Base-by-base conservation (phyloP, 2,329 filamentous ascomycete species). In the Alternaria ventricosa region DNA sequence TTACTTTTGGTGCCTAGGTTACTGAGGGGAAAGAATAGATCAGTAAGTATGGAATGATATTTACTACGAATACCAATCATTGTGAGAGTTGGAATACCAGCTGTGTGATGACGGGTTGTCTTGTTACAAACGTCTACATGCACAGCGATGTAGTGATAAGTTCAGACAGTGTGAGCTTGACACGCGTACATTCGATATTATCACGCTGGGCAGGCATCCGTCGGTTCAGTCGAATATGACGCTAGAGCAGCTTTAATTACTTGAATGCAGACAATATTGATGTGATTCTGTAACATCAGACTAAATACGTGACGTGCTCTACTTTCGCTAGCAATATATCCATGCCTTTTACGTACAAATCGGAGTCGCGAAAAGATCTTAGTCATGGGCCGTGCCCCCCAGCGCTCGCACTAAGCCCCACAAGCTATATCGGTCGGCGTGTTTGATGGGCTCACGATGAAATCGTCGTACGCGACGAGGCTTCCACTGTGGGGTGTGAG, bases 341-440 rank as follows among this genome's bases (percentile, higher is more conserved):
- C 6, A 44, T 30, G 11, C 5, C 4, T 22, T 5, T 20, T 9
- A 6, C n/a, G 15, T 28, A 28, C 33, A 44, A 36, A n/a, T 36
- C 33, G 10, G 15, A 13, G 9, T 44, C 13, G 22, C 23, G 4
- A n/a, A 25, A 43, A 12, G 27, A 7, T 7, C 11, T 44, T 6
- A 12, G 18, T 20, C 22, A 44, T 27, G 10, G 47, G 15, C 47
- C 45, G 15, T 51, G 22, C 18, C n/a, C 1, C 28, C 25, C 18
- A 10, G 36, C n/a, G 4, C 20, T 15, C 11, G 4, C 20, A 15
- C 49, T 60, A 60, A 18, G 15, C 28, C 22, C 12, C 10, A 41
- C 57, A 60, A n/a, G 49, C 27, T 20, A 60, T 60, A 15, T 60
- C n/a, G 12, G 57, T 60, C 11, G 57, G 49, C 28, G 57, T 36